phyloP scores from a whole-genome alignment of 2,329 filamentous ascomycete species.

The Alternaria longipes region DNA sequence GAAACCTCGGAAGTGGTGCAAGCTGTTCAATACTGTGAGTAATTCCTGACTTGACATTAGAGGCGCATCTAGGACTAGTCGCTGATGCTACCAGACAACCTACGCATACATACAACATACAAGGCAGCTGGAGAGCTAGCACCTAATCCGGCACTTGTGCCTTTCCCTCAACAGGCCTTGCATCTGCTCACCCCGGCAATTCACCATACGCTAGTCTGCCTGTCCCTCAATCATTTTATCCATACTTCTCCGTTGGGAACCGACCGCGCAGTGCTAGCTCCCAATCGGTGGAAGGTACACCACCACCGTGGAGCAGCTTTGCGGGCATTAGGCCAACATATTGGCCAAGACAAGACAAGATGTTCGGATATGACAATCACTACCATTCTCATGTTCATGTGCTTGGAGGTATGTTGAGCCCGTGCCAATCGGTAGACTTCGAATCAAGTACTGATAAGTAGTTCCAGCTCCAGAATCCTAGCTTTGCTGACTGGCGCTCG shows the following conservation, averaged over 20 bases:
- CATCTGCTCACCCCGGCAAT: constrained; percentile 42
- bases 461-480: constrained; percentile 36
- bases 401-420: constrained; percentile 35
- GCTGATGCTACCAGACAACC: constrained; percentile 35
- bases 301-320: constrained; percentile 44
- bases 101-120: constrained; percentile 32
- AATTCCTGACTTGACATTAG: not conserved
- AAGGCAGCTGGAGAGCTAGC: constrained; percentile 27
- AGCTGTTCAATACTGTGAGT: constrained; percentile 44
- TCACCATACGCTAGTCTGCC: constrained; percentile 40
- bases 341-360: constrained; percentile 36
- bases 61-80: not conserved
- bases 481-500: constrained; percentile 35
- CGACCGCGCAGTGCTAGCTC: constrained; percentile 14
- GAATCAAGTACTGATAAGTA: not conserved
- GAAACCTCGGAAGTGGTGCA: constrained; percentile 44
- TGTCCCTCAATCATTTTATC: constrained; percentile 38
- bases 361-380: constrained; percentile 38
- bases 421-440: not conserved
- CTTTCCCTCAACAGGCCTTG: constrained; percentile 36
- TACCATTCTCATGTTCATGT: constrained; percentile 42
- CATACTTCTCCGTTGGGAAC: constrained; percentile 25
- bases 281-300: constrained; percentile 34
- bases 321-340: constrained; percentile 32
- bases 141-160: constrained; percentile 38